Evolutionary conservation across 169 alveolate genomes (phyloP).

Genomic region (Babesia divergens): DNA sequence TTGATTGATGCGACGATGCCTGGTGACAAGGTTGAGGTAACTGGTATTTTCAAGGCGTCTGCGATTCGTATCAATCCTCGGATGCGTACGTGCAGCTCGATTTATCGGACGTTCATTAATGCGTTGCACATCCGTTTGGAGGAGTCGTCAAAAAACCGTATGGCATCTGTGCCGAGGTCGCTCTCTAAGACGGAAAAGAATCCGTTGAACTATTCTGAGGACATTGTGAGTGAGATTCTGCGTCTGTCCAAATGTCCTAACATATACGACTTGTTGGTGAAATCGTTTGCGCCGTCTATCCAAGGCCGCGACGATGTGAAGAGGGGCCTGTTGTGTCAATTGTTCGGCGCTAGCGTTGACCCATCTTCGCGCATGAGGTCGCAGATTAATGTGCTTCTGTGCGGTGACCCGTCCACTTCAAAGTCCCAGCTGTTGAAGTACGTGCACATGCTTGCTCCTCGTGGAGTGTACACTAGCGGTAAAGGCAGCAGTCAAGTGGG

Average conservation of each 20-base stretch:
- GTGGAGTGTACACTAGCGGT: slow-evolving; percentile 98
- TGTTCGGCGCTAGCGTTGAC: slow-evolving; percentile 94
- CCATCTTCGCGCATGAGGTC: slow-evolving; percentile 81
- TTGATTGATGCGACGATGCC: slow-evolving; percentile 93
- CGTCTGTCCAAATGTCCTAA: slow-evolving; percentile 83
- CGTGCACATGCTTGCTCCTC: slow-evolving; percentile 92
- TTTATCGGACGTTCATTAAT: slow-evolving; percentile 92
- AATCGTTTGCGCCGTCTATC: slow-evolving; percentile 96
- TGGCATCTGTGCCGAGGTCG: slow-evolving; percentile 4
- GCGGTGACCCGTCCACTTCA: slow-evolving; percentile 99
- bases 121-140: slow-evolving; percentile 82
- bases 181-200: slow-evolving; percentile 34
- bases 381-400: slow-evolving; percentile 93
- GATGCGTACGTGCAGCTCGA: slow-evolving; percentile 86
- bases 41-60: slow-evolving; percentile 94
- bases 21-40: slow-evolving; percentile 95
- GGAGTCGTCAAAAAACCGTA: slow-evolving; percentile 63
- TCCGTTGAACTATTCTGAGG: slow-evolving; percentile 65
- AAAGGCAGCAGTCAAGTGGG: slow-evolving; percentile 95
- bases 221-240: slow-evolving; percentile 76
- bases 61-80: slow-evolving; percentile 88
- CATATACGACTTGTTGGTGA: slow-evolving; percentile 89
- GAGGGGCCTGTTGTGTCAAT: slow-evolving; percentile 92
- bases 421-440: slow-evolving; percentile 96
- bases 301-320: slow-evolving; percentile 95